Conservation (phyloP, 805 yeast genomes). For the Saccharomycopsis malanga region DNA sequence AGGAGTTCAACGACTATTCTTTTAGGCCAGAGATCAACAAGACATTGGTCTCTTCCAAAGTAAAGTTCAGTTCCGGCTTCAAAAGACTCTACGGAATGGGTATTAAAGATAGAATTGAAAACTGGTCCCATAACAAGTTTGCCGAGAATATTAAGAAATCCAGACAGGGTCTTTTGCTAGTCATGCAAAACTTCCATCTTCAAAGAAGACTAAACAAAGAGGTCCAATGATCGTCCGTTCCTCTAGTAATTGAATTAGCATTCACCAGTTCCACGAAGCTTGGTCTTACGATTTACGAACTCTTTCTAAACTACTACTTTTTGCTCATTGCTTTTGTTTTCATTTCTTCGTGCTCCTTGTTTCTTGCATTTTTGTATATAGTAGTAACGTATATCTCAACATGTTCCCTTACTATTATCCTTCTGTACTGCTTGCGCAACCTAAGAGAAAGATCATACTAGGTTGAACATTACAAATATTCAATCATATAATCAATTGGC, state of each 20-base stretch:
- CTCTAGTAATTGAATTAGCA: too few relatives aligned
- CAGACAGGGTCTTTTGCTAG: slow-evolving; percentile 67
- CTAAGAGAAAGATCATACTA: too few relatives aligned
- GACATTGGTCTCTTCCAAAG: slow-evolving; percentile 51
- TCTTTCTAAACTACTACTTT: neutral
- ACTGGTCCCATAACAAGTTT: slow-evolving; percentile 71
- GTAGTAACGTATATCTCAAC: too few relatives aligned
- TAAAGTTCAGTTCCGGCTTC: slow-evolving; percentile 66
- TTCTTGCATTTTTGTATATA: neutral
- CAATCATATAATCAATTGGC: too few relatives aligned
- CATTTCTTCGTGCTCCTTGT: neutral
- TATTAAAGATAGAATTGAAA: slow-evolving; percentile 67
- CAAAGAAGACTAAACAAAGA: too few relatives aligned
- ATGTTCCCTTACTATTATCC: too few relatives aligned
- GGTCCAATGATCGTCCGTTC: too few relatives aligned
- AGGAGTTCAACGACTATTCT: slow-evolving; percentile 61
- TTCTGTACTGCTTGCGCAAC: too few relatives aligned
- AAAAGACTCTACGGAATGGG: slow-evolving; percentile 37
- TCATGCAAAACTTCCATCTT: slow-evolving; percentile 50
- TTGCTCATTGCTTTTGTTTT: too few relatives aligned
- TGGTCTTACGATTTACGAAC: neutral
- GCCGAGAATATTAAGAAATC: slow-evolving; percentile 59
- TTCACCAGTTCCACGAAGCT: too few relatives aligned
- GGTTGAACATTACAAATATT: too few relatives aligned
- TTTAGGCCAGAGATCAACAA: slow-evolving; percentile 28